Evolutionary conservation across 2,329 filamentous ascomycete species (phyloP), one percentile per base, ranked within the genome.

Genomic region (Teratosphaeria pseudoeucalypti): DNA sequence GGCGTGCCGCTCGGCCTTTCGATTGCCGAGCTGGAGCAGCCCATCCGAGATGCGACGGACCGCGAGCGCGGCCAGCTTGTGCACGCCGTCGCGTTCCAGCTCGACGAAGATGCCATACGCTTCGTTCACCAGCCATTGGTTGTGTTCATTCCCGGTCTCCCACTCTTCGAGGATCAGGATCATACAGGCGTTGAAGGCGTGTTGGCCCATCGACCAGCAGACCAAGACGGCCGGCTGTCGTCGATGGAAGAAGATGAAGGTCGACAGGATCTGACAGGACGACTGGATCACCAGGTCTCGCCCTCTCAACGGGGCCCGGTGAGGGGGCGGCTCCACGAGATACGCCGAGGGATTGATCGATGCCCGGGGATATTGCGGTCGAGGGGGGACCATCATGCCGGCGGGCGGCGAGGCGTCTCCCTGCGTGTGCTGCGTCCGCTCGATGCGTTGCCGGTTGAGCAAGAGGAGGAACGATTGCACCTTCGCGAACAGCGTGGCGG

Each of bases 161-260:
- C 78, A 69, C 7, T 75, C 75, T 56, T 79, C 77, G 1, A 78
- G 69, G 1, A 79, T 68, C 6, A 81, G 65, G 26, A 81, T 77
- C 77, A 79, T 79, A 61, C 73, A 75, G 10, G 77, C 75, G 59
- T 79, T 79, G 70, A 80, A 80, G 2, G 77, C 77, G 67, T 79
- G 76, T 60, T 80, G 78, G 39, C 74, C 74, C 63, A 79, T 73
- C 0, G 72, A 76, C 78, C 78, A 80, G 62, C 75, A 78, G 43
- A 79, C 73, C 37, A 80, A 67, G 1, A 75, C 75, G 26, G 73
- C 73, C 16, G 74, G 77, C 14, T 75, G 66, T 49, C 76, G 73
- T n/a, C 69, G 63, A 34, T 76, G 71, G 65, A 79, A 77, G 67
- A 78, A 80, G 32, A 78, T 65, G 59, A 79, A 79, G 1, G 74